These are phyloP conservation scores for Kwoniella botswanensis DNA, from an alignment of 768 basidiomycete species.

Conservation along the genomic window DNA sequence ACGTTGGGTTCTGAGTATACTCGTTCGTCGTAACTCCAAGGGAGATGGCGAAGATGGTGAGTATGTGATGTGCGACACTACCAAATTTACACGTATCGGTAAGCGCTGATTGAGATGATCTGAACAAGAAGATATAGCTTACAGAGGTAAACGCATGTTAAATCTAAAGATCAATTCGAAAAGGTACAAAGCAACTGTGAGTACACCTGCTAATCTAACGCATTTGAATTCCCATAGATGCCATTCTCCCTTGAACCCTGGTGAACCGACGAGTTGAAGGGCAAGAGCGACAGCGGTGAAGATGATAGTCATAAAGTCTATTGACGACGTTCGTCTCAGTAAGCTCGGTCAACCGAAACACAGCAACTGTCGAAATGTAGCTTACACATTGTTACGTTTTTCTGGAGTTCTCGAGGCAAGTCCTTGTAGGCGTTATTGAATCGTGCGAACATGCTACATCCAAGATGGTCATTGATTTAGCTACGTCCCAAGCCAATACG, in stretches of 20 bases:
- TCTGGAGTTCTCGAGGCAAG: constrained; percentile 30
- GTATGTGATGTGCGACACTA: constrained; percentile 42
- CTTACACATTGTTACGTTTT: constrained; percentile 46
- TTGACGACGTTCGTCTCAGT: neutral
- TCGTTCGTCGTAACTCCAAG: constrained; percentile 41
- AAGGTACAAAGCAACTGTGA: constrained; percentile 34
- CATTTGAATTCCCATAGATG: constrained; percentile 26
- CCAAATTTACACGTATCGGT: neutral
- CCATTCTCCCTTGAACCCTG: constrained; percentile 31
- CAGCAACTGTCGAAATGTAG: neutral
- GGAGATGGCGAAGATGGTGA: constrained; percentile 43
- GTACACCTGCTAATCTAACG: constrained; percentile 30
- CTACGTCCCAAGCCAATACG: neutral
- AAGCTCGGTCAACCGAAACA: neutral
- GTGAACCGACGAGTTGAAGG: constrained; percentile 35
- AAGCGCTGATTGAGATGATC: neutral
- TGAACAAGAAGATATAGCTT: constrained; percentile 9
- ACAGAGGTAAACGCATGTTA: constrained; percentile 44
- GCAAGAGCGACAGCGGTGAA: constrained; percentile 39
- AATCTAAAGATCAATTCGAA: constrained; percentile 46
- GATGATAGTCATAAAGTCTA: constrained; percentile 42
- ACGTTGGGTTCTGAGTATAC: constrained; percentile 33
- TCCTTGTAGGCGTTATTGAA: constrained; percentile 16
- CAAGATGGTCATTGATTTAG: no score
- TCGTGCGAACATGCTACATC: constrained; percentile 21